Evolutionary conservation across 75 land plant species (phyloP), one percentile per base, ranked within the genome.

Genomic region (Isoetes taiwanensis): DNA sequence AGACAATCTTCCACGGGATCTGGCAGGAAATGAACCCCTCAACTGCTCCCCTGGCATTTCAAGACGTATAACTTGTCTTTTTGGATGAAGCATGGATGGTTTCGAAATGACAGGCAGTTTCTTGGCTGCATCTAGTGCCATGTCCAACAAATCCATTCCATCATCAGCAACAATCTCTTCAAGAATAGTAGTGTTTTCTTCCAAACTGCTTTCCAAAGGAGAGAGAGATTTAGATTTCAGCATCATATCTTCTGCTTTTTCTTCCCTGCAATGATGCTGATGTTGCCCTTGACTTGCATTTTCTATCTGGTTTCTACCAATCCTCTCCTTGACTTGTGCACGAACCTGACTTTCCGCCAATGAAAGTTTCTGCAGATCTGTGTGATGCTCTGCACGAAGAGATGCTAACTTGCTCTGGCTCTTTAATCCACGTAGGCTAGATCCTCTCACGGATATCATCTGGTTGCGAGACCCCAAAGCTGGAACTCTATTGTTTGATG

Each of bases 31-130:
- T 28, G 41, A 30, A 19, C 62, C 52, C 32, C 64, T 53, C 28
- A 54, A 46, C 17, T 65, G 69, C 9, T 69, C 74, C 28, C 37
- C 30, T 56, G 88, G 94, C 58, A 77, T 40, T 41, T 67, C 57
- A 32, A 91, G 75, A 20, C 79, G 83, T 32, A 91, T 74, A 8
- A 86, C 62, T 53, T 72, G 76, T 11, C 93, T 71, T 59, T 74
- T 83, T 38, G 78, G 82, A 33, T 55, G 61, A 52, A 52, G 38
- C 34, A 33, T 41, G 11, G 19, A 19, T 28, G 54, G 35, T 31
- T 78, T 82, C 52, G 67, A 16, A 16, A 58, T 20, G 33, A 25
- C 23, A 3, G 28, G 41, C 30, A 40, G 63, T 43, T 16, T 62
- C 43, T 43, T 71, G 1, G 56, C 57, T 40, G 60, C 30, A 32